Percentiles rank a stretch among this genome's conserved stretches.
These are phyloP conservation scores for Sphagnum fallax DNA, from an alignment of 228 moss, liverwort and hornwort genomes.

Conservation along the genomic window DNA sequence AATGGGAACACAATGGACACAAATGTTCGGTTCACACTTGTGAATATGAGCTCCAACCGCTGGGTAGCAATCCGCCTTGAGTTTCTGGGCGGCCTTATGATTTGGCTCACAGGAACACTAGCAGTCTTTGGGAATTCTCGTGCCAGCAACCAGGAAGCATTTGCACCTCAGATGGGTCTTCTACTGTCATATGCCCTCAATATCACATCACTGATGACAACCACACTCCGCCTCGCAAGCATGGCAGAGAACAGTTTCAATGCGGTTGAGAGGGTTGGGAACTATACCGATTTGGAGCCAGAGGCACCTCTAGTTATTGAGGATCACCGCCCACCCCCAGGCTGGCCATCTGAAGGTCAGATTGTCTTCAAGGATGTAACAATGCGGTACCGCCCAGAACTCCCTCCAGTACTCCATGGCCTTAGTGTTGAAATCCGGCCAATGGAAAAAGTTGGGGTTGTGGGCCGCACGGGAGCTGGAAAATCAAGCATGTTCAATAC, in stretches of 20 bases:
- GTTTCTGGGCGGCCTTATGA: slow-evolving; percentile 72
- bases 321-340: slow-evolving; percentile 48
- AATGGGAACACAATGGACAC: slow-evolving; percentile 66
- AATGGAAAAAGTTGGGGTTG: slow-evolving; percentile 70
- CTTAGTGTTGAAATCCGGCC: slow-evolving; percentile 43
- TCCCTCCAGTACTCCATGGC: slow-evolving; percentile 64
- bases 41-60: slow-evolving; percentile 69
- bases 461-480: slow-evolving; percentile 74
- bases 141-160: slow-evolving; percentile 38
- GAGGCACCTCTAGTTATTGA: slow-evolving; percentile 59
- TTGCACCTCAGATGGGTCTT: slow-evolving; percentile 81
- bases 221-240: slow-evolving; percentile 61
- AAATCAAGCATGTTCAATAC: slow-evolving; percentile 74
- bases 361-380: slow-evolving; percentile 41
- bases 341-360: slow-evolving; percentile 62
- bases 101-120: slow-evolving; percentile 54
- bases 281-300: slow-evolving; percentile 45
- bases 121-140: slow-evolving; percentile 65
- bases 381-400: slow-evolving; percentile 62
- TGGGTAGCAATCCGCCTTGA: slow-evolving; percentile 69
- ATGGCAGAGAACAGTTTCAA: slow-evolving; percentile 72
- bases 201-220: slow-evolving; percentile 61
- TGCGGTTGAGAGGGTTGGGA: slow-evolving; percentile 72
- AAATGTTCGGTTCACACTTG: slow-evolving; percentile 52
- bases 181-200: slow-evolving; percentile 66